Conservation (phyloP, 768 basidiomycete genomes). For the Auricularia sp. region DNA sequence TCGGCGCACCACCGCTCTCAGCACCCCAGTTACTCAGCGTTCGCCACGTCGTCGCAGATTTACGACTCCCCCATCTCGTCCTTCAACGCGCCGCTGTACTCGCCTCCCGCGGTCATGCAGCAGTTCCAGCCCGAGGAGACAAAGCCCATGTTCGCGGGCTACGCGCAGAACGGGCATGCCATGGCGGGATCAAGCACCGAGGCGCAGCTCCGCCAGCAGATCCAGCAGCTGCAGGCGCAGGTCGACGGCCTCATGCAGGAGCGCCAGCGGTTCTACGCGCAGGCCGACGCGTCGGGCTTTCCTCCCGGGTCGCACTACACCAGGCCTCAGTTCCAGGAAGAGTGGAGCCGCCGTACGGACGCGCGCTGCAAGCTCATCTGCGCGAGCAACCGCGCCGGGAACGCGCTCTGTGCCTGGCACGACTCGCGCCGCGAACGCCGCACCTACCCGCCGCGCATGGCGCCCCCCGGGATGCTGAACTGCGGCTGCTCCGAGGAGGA, state of each 20-base stretch:
- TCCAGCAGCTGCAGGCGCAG: neutral
- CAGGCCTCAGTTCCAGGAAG: slow-evolving; percentile 39
- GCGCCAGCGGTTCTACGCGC: neutral
- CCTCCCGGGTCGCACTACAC: slow-evolving; percentile 28
- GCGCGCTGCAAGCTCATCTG: slow-evolving; percentile 64
- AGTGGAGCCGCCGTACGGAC: slow-evolving; percentile 68
- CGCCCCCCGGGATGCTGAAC: slow-evolving; percentile 68
- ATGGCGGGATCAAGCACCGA: neutral
- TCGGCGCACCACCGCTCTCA: neutral
- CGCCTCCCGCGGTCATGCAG: too few species aligned
- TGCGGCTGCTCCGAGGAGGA: slow-evolving; percentile 80
- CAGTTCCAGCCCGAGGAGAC: neutral
- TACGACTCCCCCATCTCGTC: neutral
- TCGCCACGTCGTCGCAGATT: too few species aligned
- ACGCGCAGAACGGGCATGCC: neutral
- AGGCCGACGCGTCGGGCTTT: neutral
- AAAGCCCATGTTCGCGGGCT: neutral
- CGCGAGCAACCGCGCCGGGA: slow-evolving; percentile 77
- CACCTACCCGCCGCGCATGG: slow-evolving; percentile 66
- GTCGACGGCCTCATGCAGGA: neutral
- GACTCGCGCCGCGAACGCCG: slow-evolving; percentile 80
- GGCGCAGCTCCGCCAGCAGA: neutral
- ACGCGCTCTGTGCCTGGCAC: slow-evolving; percentile 85
- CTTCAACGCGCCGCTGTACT: neutral
- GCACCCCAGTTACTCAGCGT: too few species aligned